phyloP scores from a whole-genome alignment of 2,329 filamentous ascomycete species.

The Elsinoe ampelina region DNA sequence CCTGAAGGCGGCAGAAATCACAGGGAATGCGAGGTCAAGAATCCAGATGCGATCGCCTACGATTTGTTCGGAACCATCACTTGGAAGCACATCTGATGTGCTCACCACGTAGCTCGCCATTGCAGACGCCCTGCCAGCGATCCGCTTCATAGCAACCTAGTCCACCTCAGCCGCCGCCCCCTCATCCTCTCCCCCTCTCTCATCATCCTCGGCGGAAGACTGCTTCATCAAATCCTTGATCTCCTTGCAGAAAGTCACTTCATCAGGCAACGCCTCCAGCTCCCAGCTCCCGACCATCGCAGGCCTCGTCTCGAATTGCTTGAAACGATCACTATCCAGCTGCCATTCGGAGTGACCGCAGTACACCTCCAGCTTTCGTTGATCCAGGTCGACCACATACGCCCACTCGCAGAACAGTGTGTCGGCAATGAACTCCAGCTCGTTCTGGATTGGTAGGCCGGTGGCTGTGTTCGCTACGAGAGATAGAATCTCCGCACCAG shows the following conservation, averaged over 20 bases:
- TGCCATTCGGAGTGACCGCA: background rate
- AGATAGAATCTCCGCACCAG: background rate
- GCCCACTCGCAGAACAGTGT: conserved; percentile 22
- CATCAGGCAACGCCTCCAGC: background rate
- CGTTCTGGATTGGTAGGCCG: conserved; percentile 7
- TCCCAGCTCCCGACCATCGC: background rate
- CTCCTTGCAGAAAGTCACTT: background rate
- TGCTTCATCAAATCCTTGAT: background rate
- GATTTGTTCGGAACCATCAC: too few relatives aligned
- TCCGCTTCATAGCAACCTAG: background rate
- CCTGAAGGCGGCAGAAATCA: too few relatives aligned
- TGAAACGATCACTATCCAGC: background rate
- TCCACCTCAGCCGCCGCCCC: background rate
- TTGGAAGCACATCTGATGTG: too few relatives aligned
- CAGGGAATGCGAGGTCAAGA: too few relatives aligned
- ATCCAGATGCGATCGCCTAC: too few relatives aligned
- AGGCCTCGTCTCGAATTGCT: background rate
- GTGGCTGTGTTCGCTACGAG: background rate
- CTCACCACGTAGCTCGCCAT: too few relatives aligned
- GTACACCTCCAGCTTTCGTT: conserved; percentile 15
- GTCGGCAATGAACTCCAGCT: conserved; percentile 20
- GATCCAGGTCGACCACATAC: conserved; percentile 24
- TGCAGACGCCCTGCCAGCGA: background rate
- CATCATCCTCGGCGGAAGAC: background rate
- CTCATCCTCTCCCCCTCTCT: background rate